Base-by-base conservation (phyloP, 345 rosid genomes). In the Gossypium arboreum region DNA sequence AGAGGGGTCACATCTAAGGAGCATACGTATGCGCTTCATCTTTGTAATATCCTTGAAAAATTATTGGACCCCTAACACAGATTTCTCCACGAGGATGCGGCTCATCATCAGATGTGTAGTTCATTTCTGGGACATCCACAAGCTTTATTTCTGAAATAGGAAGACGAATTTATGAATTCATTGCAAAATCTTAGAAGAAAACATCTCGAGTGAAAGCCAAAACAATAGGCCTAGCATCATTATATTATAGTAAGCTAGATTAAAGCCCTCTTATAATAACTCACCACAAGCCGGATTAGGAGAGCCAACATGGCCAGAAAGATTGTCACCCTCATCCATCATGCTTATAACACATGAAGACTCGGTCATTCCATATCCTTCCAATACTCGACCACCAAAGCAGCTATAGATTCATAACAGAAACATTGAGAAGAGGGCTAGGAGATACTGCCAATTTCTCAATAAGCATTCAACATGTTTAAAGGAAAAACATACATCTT, bases 31-130 rank as follows among this genome's bases (percentile, higher is more conserved):
- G 99, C 64, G 81, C 85, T 89, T 95, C 97, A 79, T 95, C 98
- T 88, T 95, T 95, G 79, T 83, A 82, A 82, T 95, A 93, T 75
- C 99, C 98, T 76, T 44, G 83, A 77, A 95, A 95, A 70, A 95
- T 75, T 63, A 73, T 87, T 75, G 98, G 99, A 77, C 98, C 99
- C 80, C 99, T 93, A 22, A 93, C 88, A 83, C 99, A 95, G 83
- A 95, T 95, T 83, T 95, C 98, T 4, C 99, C 99, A 4, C 98
- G 98, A 60, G 96, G 94, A 86, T 88, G 75, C 6, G 99, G 99
- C 59, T 83, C 79, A 86, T 95, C 96, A 6, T 85, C 90, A 47
- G 98, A 89, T 69, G 93, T 91, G 80, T 95, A 95, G 81, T 89
- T 90, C 99, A 93, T 95, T 76, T 95, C 98, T 20, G 91, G 93